Conservation (phyloP, 2,329 filamentous ascomycete species). For the Thielaviopsis musarum region DNA sequence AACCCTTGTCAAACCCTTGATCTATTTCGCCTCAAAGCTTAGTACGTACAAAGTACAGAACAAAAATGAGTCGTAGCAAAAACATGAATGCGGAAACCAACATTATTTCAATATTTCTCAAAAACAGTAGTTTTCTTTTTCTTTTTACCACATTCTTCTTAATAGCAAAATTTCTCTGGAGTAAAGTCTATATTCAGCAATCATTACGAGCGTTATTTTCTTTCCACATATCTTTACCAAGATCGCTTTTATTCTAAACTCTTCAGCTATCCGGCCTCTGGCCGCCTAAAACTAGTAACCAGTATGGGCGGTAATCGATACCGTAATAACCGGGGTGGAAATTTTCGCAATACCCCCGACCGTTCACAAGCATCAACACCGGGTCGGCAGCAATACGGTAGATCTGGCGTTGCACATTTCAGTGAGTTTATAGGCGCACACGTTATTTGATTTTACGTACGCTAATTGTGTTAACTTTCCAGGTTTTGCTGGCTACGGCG, state of each 20-base stretch:
- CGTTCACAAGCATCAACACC: background rate
- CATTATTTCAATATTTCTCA: too few species aligned
- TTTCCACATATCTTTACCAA: background rate
- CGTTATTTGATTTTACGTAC: background rate
- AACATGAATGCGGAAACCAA: too few species aligned
- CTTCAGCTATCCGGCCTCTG: background rate
- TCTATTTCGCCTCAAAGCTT: too few species aligned
- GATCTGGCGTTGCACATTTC: background rate
- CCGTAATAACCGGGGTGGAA: background rate
- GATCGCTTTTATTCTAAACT: background rate
- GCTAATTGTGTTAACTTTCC: background rate
- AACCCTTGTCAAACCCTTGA: too few species aligned
- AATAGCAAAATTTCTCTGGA: background rate
- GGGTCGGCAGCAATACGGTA: background rate
- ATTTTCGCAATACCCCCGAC: background rate
- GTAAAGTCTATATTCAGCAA: background rate
- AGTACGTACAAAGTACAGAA: too few species aligned
- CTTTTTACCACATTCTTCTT: background rate
- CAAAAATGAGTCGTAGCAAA: too few species aligned
- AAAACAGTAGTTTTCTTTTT: too few species aligned
- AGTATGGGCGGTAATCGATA: background rate
- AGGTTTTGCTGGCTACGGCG: background rate
- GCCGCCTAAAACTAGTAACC: background rate
- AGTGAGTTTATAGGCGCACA: background rate
- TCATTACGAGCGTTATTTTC: background rate